Base-by-base conservation (phyloP, 106 monocot genomes). In the Acanthochlamys bracteata region DNA sequence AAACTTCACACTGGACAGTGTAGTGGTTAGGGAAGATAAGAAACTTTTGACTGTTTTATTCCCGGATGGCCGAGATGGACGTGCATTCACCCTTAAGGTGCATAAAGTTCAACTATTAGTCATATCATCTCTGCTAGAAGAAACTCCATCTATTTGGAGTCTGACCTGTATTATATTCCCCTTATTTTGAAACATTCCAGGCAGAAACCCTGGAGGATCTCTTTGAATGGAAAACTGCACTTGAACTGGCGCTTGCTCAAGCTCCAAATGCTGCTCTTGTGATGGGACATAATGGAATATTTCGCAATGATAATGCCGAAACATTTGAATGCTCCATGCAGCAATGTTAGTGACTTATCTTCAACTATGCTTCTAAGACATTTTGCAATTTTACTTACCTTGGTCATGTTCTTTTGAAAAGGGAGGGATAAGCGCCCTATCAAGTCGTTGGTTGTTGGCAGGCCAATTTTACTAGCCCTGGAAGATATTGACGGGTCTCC, bases 191-290 rank as follows among this genome's bases (percentile, higher is more conserved):
- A 19, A 15, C 3, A 4, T 19, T 51, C 17, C 20, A 96, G 95
- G 95, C 90, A 39, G 95, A 96, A 67, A 75, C 95, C 64, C 82
- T 84, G 23, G 95, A 96, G 65, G 87, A 96, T 82, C 76, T 96
- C 59, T 85, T 82, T 80, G 90, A 96, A 70, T 96, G 95, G 95
- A 96, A 90, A 88, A 76, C 84, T 41, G 95, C 90, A 67, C 79
- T 96, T 47, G 95, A 96, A 55, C 77, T 76, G 64, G 95, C 95
- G 60, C 75, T 96, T 66, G 90, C 86, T 20, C 95, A 90, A 72
- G 90, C 95, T 73, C 95, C 95, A 65, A 96, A 83, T 87, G 90
- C 95, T 71, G 90, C 95, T 55, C 90, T 96, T 82, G 95, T 96
- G 27, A 96, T 90, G 81, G 95, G 95, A 27, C 86, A 90, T 71